Evolutionary conservation across 805 yeast genomes (phyloP), one percentile per base, ranked within the genome.

Genomic region (Starmerella apicola): DNA sequence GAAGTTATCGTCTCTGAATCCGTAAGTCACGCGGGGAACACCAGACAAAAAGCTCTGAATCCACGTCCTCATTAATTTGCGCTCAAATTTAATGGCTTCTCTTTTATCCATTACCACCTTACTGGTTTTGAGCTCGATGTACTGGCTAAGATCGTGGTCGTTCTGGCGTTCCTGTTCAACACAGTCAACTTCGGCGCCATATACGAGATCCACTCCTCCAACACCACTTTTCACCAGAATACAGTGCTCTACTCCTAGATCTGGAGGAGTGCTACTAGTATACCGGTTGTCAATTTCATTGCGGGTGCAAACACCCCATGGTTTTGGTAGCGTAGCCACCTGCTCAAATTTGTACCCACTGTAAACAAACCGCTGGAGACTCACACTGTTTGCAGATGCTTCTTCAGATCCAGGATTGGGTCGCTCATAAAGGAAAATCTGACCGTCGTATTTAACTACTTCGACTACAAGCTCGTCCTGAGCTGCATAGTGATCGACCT

Each of bases 141-240:
- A 91, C 58, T 83, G 94, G 3, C 68, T 58, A 33, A 83, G 62
- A 18, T 76, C 70, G 24, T 43, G 36, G 3, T 20, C 25, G 4
- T 41, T 37, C 26, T 43, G 84, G 48, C 76, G 71, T 52, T 73
- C 83, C 57, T 85, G 95, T 70, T 78, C 80, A 9, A 80, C 78
- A 57, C 95, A 80, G 59, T 88, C 97, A 17, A 88, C 82, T 61
- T 91, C 97, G 2, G 95, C 95, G 1, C 85, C 94, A 33, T 85
- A 58, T 5, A 82, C 57, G 32, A 84, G 60, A 46, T 71, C 72
- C 16, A 74, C 69, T 34, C 68, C 70, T 7, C 95, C 95, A 13
- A 88, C 74, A 2, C 94, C 93, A 0, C 95, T 78, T 50, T 72
- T 70, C 5, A 86, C 86, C n/a, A 88, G 78, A 0, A 83, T 70